Conservation (phyloP, 768 basidiomycete genomes). For the Multifurca ochricompacta region DNA sequence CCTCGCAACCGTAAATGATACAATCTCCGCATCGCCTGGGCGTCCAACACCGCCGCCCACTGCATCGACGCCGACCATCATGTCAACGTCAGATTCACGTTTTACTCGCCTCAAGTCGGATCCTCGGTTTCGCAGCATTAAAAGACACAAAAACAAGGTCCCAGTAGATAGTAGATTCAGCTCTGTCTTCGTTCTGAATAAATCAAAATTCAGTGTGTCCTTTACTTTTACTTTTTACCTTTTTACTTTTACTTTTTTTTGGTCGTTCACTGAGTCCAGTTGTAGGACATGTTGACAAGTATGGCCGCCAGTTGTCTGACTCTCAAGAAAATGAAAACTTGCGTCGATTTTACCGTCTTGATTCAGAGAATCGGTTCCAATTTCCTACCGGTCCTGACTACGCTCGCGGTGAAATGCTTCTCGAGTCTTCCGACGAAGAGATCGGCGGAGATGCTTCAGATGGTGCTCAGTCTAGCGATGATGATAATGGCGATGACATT, state of each 20-base stretch:
- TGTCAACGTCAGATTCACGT: conserved; percentile 68
- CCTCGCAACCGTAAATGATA: neutral
- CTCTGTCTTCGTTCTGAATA: conserved; percentile 49
- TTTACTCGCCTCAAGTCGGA: conserved; percentile 85
- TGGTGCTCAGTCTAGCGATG: conserved; percentile 29
- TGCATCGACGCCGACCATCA: no score
- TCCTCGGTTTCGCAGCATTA: conserved; percentile 85
- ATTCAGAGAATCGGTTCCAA: conserved; percentile 36
- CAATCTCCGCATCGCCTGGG: no score
- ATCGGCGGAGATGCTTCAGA: conserved; percentile 27
- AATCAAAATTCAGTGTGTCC: conserved; percentile 26
- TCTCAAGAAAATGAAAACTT: conserved; percentile 69
- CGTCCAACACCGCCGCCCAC: no score
- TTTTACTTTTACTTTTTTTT: no score
- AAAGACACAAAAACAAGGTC: conserved; percentile 73
- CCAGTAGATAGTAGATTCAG: conserved; percentile 91
- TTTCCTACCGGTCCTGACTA: conserved; percentile 52
- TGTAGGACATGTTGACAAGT: conserved; percentile 70
- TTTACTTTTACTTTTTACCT: no score
- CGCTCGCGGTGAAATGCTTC: conserved; percentile 80
- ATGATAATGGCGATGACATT: conserved; percentile 41
- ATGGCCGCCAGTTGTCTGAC: conserved; percentile 66
- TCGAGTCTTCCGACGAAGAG: conserved; percentile 84
- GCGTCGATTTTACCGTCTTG: conserved; percentile 73
- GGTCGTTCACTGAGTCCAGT: neutral